Conservation (phyloP, 2,329 filamentous ascomycete species). For the Diaporthe vaccinii region DNA sequence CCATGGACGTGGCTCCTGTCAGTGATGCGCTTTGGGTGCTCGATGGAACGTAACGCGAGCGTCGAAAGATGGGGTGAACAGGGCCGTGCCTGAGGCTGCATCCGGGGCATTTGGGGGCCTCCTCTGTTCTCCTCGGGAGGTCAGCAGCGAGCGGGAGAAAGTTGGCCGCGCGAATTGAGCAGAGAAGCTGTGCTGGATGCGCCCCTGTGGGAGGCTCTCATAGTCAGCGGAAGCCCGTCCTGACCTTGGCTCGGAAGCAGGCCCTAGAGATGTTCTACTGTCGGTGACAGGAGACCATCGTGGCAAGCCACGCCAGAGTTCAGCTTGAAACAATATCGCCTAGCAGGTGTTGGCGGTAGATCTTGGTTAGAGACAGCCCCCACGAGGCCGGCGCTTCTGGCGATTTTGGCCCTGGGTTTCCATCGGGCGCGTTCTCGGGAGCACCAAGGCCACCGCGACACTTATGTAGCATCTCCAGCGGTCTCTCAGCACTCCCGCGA, state of each 20-base stretch:
- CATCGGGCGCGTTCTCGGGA: slow-evolving; percentile 20
- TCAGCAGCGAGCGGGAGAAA: neutral
- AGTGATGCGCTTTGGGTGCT: neutral
- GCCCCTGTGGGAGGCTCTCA: neutral
- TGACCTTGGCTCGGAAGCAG: neutral
- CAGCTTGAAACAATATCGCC: slow-evolving; percentile 6
- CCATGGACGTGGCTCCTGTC: slow-evolving; percentile 17
- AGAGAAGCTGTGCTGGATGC: neutral
- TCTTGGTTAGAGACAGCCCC: slow-evolving; percentile 5
- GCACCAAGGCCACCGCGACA: slow-evolving; percentile 5
- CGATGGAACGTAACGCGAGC: slow-evolving; percentile 22
- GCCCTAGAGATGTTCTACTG: slow-evolving; percentile 8
- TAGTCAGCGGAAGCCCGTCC: neutral
- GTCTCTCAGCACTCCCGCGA: slow-evolving; percentile 5
- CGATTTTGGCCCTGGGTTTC: neutral
- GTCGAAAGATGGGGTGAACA: slow-evolving; percentile 22
- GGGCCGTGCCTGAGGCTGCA: neutral
- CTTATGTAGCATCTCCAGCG: neutral
- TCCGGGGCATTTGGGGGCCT: neutral
- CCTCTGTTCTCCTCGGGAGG: neutral
- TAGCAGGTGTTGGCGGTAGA: slow-evolving; percentile 14
- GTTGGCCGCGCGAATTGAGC: slow-evolving; percentile 14
- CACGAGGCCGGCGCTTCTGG: neutral
- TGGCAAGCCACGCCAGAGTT: slow-evolving; percentile 16
- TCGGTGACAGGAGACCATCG: neutral